Conservation (phyloP, 805 yeast genomes). For the Teunomyces tritomae region DNA sequence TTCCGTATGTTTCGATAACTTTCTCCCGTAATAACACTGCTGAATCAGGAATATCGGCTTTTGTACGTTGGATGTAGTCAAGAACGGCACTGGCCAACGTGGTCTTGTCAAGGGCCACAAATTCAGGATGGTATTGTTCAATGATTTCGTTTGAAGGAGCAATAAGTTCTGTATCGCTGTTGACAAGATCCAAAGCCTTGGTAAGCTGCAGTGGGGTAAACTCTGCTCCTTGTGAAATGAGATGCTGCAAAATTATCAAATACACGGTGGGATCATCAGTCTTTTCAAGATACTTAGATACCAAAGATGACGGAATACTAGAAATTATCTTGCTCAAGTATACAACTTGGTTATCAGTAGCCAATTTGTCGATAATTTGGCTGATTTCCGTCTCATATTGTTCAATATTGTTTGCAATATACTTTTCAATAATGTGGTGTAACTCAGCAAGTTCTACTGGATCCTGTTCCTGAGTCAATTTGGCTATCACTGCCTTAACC, state of each 20-base stretch:
- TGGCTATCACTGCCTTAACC: neutral
- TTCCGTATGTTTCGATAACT: slow-evolving; percentile 32
- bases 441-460: slow-evolving; percentile 32
- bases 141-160: neutral
- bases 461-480: slow-evolving; percentile 15
- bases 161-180: neutral
- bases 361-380: too few relatives aligned
- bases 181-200: slow-evolving; percentile 2
- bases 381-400: neutral
- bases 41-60: slow-evolving; percentile 16
- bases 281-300: too few relatives aligned
- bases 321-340: too few relatives aligned
- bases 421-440: neutral
- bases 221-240: too few relatives aligned
- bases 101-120: neutral
- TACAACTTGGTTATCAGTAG: too few relatives aligned
- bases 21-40: slow-evolving; percentile 27
- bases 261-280: too few relatives aligned
- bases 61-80: slow-evolving; percentile 16
- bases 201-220: neutral
- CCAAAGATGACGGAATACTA: too few relatives aligned
- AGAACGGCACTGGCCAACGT: slow-evolving; percentile 11
- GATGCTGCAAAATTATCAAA: too few relatives aligned
- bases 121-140: neutral
- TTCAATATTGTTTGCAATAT: neutral